Base-by-base conservation (phyloP, 75 land plant species). In the Ceratopteris richardii region DNA sequence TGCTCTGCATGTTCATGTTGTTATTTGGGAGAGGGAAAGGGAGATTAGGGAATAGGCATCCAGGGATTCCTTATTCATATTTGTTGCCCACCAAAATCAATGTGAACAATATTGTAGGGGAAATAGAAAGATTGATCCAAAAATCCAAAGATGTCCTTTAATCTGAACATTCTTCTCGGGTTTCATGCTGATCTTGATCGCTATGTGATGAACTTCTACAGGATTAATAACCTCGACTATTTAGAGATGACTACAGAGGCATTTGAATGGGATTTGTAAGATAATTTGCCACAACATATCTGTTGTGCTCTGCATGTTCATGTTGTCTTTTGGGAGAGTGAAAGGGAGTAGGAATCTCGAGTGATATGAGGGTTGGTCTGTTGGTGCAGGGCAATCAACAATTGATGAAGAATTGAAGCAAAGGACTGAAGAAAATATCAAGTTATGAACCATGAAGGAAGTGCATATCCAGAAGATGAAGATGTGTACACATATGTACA, bases 211-310 rank as follows among this genome's bases (percentile, higher is more conserved):
- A 60, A 66, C 50, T 66, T 66, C 26, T 43, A 51, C 7, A 66
- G 44, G 46, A 41, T 66, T 2, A 14, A 56, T 44, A 46, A 57
- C 7, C 44, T 29, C 22, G 56, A 66, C 36, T 42, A 42, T 36
- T 57, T 48, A 19, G 60, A 56, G 21, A 25, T 23, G 0, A 27
- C 46, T 12, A 46, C 25, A 4, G 48, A 42, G 19, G 51, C 68
- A 21, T 56, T 66, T 28, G 68, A 66, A 33, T 66, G 68, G 68
- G 68, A 44, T 5, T 24, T 66, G 31, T 43, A 60, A 21, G 68
- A 46, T 20, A 56, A 56, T 21, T 26, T 66, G 18, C 44, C 40
- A 27, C 17, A 1, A 25, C 21, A 23, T 18, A 44, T 42, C 27
- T 39, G 18, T 24, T 11, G 22, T 11, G 29, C 60, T 44, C 27